phyloP scores from a whole-genome alignment of 1,139 yeast genomes.

The Blastobotrys ciferrii region DNA sequence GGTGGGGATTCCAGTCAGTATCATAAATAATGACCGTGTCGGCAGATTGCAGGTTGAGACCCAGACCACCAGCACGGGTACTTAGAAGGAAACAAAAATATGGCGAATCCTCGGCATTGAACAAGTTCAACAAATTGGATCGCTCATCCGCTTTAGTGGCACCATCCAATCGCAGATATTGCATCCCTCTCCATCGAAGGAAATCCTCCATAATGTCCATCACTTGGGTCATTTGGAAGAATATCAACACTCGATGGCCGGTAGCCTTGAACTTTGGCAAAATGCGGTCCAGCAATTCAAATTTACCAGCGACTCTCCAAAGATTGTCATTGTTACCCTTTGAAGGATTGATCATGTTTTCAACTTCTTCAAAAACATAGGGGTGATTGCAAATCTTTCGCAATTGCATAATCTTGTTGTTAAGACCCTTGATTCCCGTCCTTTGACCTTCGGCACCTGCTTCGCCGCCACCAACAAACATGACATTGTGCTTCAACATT shows the following conservation, averaged over 20 bases:
- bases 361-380: constrained; percentile 93
- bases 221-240: constrained; percentile 97
- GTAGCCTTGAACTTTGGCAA: constrained; percentile 81
- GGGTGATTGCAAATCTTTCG: constrained; percentile 97
- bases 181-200: constrained; percentile 66
- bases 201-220: constrained; percentile 99
- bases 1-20: constrained; percentile 99
- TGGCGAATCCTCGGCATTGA: constrained; percentile 84
- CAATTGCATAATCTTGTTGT: constrained; percentile 94
- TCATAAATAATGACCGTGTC: constrained; percentile 95
- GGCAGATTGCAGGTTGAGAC: constrained; percentile 92
- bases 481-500: constrained; percentile 84
- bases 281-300: constrained; percentile 83
- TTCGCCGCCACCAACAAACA: constrained; percentile 68
- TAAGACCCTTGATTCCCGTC: constrained; percentile 84
- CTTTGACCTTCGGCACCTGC: constrained; percentile 23
- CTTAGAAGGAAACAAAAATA: constrained; percentile 86
- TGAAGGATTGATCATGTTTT: constrained; percentile 77
- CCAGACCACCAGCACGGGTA: constrained; percentile 98
- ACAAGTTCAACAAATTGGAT: constrained; percentile 72
- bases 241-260: constrained; percentile 88
- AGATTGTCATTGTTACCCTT: constrained; percentile 57
- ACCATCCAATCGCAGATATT: constrained; percentile 90
- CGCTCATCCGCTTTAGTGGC: constrained; percentile 94
- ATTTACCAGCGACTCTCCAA: constrained; percentile 92